phyloP scores from a whole-genome alignment of 345 rosid species.

The thale cress (Arabidopsis thaliana) region DNA sequence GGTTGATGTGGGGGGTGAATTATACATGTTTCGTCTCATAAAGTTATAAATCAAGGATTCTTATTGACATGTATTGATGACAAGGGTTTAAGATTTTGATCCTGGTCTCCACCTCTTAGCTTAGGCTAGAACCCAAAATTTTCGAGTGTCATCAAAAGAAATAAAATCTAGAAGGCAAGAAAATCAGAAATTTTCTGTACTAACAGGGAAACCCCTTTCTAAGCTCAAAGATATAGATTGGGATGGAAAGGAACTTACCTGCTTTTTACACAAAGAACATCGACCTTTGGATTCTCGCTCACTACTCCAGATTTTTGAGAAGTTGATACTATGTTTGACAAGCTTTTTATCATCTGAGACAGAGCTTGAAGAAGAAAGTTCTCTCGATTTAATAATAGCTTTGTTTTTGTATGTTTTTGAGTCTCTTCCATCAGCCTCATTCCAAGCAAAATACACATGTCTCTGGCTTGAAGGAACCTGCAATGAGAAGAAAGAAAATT shows the following conservation, averaged over 20 bases:
- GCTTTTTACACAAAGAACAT: conserved; percentile 77
- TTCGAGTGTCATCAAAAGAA: not conserved
- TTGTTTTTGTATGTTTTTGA: conserved; percentile 48
- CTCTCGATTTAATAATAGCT: conserved; percentile 64
- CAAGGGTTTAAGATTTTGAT: conserved; percentile 18
- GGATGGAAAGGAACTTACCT: conserved; percentile 52
- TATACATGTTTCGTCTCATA: not conserved
- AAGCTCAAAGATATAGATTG: conserved; percentile 29
- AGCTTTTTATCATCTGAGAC: conserved; percentile 60
- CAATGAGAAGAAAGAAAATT: conserved; percentile 24
- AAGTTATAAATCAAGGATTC: conserved; percentile 11
- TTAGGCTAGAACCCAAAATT: conserved; percentile 3
- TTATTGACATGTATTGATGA: conserved; percentile 5
- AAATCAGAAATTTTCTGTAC: not conserved
- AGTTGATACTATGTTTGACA: conserved; percentile 76
- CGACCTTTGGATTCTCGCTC: conserved; percentile 73
- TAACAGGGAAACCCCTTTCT: not conserved
- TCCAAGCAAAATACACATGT: conserved; percentile 75
- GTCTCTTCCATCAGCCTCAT: conserved; percentile 62
- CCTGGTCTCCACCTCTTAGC: conserved; percentile 8
- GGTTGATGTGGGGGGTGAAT: conserved; percentile 4
- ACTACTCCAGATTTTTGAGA: conserved; percentile 88
- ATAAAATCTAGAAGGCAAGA: not conserved
- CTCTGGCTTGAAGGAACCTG: conserved; percentile 98
- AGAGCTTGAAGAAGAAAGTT: conserved; percentile 63